Conservation (phyloP, 163 green algal genomes). For the Scenedesmus sp. region DNA sequence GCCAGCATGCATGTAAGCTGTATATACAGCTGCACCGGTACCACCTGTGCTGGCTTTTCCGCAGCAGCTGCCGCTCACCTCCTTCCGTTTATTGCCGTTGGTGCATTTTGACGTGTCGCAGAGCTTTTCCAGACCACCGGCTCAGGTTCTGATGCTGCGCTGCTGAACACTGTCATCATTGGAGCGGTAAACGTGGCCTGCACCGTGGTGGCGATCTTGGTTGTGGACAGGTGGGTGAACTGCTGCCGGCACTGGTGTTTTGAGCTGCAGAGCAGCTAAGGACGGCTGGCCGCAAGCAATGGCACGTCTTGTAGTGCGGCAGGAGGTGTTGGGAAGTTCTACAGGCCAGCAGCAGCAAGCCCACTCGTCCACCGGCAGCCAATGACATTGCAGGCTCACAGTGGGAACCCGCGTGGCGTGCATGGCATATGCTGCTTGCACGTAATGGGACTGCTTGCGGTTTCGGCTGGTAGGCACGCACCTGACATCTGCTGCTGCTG, state of each 20-base stretch:
- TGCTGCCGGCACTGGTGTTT: not conserved
- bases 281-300: too few species aligned
- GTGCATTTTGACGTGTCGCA: slow-evolving; percentile 48
- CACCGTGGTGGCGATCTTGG: slow-evolving; percentile 75
- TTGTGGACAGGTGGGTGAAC: slow-evolving; percentile 68
- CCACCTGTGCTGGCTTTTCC: too few species aligned
- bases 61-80: not conserved
- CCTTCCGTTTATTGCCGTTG: not conserved
- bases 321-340: too few species aligned
- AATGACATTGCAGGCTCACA: too few species aligned
- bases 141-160: slow-evolving; percentile 58
- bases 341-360: too few species aligned
- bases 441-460: not conserved
- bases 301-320: too few species aligned
- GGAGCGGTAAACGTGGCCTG: slow-evolving; percentile 79
- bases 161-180: slow-evolving; percentile 82
- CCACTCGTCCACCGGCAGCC: not conserved
- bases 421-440: not conserved
- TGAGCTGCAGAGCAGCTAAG: too few species aligned
- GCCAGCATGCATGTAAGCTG: too few species aligned
- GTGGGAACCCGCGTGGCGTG: too few species aligned
- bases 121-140: slow-evolving; percentile 82
- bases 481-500: not conserved
- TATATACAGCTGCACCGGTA: too few species aligned
- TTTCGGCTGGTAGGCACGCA: not conserved